Evolutionary conservation across 768 basidiomycete genomes (phyloP).

Genomic region (Rhizopogon vulgaris): DNA sequence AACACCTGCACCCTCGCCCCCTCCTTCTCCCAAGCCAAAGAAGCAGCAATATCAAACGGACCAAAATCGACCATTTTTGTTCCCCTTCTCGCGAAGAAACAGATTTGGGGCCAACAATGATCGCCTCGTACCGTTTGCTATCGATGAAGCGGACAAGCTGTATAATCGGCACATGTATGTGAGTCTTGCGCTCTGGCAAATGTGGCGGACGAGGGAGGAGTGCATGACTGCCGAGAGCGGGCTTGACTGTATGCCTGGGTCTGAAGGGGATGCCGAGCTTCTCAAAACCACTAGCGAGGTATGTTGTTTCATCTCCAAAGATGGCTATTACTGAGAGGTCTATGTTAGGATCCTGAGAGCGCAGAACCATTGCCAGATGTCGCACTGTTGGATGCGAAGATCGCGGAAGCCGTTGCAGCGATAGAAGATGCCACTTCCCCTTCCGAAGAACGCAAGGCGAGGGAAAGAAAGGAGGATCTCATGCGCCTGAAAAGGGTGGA

Average conservation of each 20-base stretch:
- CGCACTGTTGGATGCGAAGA: slow-evolving; percentile 64
- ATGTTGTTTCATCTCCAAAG: slow-evolving; percentile 7
- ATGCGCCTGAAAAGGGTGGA: slow-evolving; percentile 88
- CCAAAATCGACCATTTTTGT: slow-evolving; percentile 87
- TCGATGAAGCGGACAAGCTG: slow-evolving; percentile 90
- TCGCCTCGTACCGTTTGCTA: slow-evolving; percentile 86
- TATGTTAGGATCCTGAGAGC: slow-evolving; percentile 47
- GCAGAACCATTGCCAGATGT: slow-evolving; percentile 69
- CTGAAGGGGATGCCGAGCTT: slow-evolving; percentile 50
- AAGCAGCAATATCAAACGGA: slow-evolving; percentile 99
- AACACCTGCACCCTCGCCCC: slow-evolving; percentile 89
- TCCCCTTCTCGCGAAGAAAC: slow-evolving; percentile 79
- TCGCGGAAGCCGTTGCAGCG: slow-evolving; percentile 54
- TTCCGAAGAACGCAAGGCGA: slow-evolving; percentile 54
- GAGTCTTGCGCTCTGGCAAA: slow-evolving; percentile 82
- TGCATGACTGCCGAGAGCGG: slow-evolving; percentile 94
- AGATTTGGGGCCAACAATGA: slow-evolving; percentile 45
- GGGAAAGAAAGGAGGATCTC: slow-evolving; percentile 70
- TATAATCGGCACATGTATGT: slow-evolving; percentile 90
- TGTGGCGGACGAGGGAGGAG: slow-evolving; percentile 94
- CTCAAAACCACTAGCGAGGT: slow-evolving; percentile 42
- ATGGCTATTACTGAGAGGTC: slow-evolving; percentile 1
- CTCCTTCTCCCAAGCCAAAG: slow-evolving; percentile 83
- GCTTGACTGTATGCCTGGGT: slow-evolving; percentile 70
- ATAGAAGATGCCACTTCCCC: slow-evolving; percentile 44